Base-by-base conservation (phyloP, 768 basidiomycete species). In the Leccinum imitatum region DNA sequence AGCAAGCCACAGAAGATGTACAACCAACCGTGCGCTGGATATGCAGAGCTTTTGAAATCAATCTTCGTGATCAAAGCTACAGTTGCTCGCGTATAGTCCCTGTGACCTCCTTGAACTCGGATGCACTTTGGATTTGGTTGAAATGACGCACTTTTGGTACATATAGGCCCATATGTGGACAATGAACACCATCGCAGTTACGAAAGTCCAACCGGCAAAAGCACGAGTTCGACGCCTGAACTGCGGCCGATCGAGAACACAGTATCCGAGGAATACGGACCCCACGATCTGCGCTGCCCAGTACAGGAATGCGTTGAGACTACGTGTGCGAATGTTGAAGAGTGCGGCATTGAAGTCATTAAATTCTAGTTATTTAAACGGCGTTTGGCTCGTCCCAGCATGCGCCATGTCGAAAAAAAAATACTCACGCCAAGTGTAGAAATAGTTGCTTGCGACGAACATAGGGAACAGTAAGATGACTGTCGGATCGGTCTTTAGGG, bases 401-500 rank as follows among this genome's bases (percentile, higher is more conserved):
- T 50, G 19, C 2, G 19, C 23, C 27, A 25, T 4, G 7, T 37
- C n/a, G 46, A 33, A 19, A 8, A 39, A 30, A 21, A 21, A 17
- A 31, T 23, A 72, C 86, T 68, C 61, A 90, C 89, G 90, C 89
- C 89, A 92, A 3, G 90, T 87, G 69, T 91, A 91, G 75, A 91
- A 91, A 83, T 88, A 92, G 71, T 92, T 92, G 46, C 86, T 88
- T 8, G 88, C 84, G 57, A 91, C 84, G 74, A 93, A 92, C 87
- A 93, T 89, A 13, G 91, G 92, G 78, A 93, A 90, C 19, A 93
- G 80, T 4, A 91, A 75, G 15, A 92, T 60, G 65, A 94, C 84
- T 74, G 80, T 78, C 0, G 89, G 89, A 67, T 93, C 91, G 13
- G 82, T 86, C 58, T 76, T 80, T 48, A 94, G 76, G 3, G 87